Evolutionary conservation across 805 yeast genomes (phyloP).

Genomic region (Saturnispora dispora): DNA sequence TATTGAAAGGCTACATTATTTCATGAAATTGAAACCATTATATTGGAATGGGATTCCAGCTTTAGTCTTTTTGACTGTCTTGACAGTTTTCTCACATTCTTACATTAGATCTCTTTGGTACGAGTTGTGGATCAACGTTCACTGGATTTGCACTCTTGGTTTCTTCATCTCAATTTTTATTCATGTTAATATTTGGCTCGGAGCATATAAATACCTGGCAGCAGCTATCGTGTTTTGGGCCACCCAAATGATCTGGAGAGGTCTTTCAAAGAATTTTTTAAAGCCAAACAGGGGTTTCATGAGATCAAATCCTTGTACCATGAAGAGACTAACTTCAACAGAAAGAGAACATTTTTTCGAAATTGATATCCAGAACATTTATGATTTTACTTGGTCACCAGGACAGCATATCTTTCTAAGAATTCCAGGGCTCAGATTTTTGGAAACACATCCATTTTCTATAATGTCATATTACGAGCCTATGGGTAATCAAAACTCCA

Average conservation of each 20-base stretch:
- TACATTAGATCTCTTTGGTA: slow-evolving; percentile 33
- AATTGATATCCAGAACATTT: slow-evolving; percentile 25
- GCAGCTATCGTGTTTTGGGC: slow-evolving; percentile 46
- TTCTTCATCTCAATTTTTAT: slow-evolving; percentile 38
- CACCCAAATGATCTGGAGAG: slow-evolving; percentile 38
- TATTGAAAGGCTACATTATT: slow-evolving; percentile 15
- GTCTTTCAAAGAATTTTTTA: slow-evolving; percentile 36
- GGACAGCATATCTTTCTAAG: slow-evolving; percentile 50
- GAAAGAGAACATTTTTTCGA: slow-evolving; percentile 29
- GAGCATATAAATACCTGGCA: slow-evolving; percentile 36
- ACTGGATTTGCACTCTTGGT: slow-evolving; percentile 45
- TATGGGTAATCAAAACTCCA: slow-evolving; percentile 15
- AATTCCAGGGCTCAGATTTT: slow-evolving; percentile 33
- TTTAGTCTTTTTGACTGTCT: slow-evolving; percentile 33
- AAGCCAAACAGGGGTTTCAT: slow-evolving; percentile 35
- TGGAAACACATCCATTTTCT: slow-evolving; percentile 52
- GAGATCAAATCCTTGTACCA: slow-evolving; percentile 14
- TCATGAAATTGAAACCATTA: slow-evolving; percentile 18
- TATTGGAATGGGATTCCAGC: slow-evolving; percentile 41
- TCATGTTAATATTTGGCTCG: slow-evolving; percentile 32
- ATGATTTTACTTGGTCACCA: slow-evolving; percentile 38
- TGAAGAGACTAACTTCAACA: slow-evolving; percentile 28
- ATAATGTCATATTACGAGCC: slow-evolving; percentile 29
- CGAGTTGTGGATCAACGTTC: slow-evolving; percentile 42
- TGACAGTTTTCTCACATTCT: slow-evolving; percentile 36